Evolutionary conservation across 163 green algal genomes (phyloP), one percentile per base, ranked within the genome.

Genomic region (Prototheca cutis): DNA sequence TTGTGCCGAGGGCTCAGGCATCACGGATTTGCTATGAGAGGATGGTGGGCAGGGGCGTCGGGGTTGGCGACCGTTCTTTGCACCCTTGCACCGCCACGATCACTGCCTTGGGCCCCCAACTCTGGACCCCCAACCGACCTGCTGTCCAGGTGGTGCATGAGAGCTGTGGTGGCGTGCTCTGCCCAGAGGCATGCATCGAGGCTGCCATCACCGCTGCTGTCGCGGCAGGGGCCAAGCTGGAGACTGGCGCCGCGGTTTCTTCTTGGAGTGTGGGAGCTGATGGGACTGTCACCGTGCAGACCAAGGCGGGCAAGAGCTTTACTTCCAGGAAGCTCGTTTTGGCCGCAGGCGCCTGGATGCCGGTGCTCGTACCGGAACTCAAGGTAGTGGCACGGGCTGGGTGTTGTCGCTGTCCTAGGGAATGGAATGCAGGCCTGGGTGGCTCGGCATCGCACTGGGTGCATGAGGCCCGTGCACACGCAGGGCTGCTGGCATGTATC

Each of bases 91-190:
- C n/a, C n/a, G n/a, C n/a, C n/a, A n/a, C n/a, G n/a, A n/a, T n/a
- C n/a, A n/a, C n/a, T n/a, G n/a, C n/a, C n/a, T n/a, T n/a, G n/a
- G n/a, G n/a, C n/a, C n/a, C n/a, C n/a, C n/a, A n/a, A n/a, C n/a
- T n/a, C n/a, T n/a, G n/a, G n/a, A n/a, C n/a, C n/a, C n/a, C n/a
- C n/a, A n/a, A n/a, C n/a, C n/a, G n/a, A n/a, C n/a, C n/a, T n/a
- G n/a, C n/a, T n/a, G n/a, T n/a, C n/a, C n/a, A n/a, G n/a, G n/a
- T n/a, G n/a, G n/a, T n/a, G n/a, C n/a, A n/a, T n/a, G n/a, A n/a
- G n/a, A n/a, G n/a, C n/a, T n/a, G n/a, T n/a, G 73, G 66, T 7
- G 73, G 73, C 42, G 67, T 81, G 15, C 70, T 81, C 29, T 61
- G 40, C 1, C 63, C 73, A 3, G 73, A 81, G 40, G 25, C 31